Evolutionary conservation across 768 basidiomycete species (phyloP).

Genomic region (Suillus cothurnatus): DNA sequence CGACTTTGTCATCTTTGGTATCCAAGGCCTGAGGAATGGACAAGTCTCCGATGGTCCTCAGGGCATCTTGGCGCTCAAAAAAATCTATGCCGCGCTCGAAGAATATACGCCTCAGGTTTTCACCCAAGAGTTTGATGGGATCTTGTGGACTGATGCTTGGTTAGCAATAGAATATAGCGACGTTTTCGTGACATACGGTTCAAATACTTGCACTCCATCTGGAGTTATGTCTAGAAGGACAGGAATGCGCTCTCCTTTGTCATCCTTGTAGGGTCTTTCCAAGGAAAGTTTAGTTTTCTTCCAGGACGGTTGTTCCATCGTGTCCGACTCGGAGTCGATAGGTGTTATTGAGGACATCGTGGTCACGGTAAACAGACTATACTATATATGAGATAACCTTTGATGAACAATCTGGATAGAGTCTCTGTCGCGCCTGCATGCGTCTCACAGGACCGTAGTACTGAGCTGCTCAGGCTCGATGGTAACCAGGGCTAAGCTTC

Average conservation of each 20-base stretch:
- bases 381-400: not conserved
- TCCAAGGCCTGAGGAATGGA: constrained; percentile 30
- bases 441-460: not conserved
- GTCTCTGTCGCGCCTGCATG: not conserved
- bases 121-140: constrained; percentile 58
- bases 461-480: not conserved
- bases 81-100: constrained; percentile 75
- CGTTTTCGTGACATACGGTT: constrained; percentile 55
- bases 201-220: constrained; percentile 69
- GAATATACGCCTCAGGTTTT: constrained; percentile 70
- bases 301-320: constrained; percentile 46
- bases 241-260: constrained; percentile 63
- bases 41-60: constrained; percentile 20
- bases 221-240: constrained; percentile 67
- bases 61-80: constrained; percentile 54
- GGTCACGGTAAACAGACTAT: not conserved
- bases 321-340: not conserved
- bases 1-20: constrained; percentile 29
- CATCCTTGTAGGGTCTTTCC: constrained; percentile 82
- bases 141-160: constrained; percentile 49
- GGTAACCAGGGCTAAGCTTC: not conserved
- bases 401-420: not conserved
- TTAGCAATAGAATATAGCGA: constrained; percentile 18
- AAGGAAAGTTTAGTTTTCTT: constrained; percentile 67
- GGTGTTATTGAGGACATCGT: not conserved